Base-by-base conservation (phyloP, 768 basidiomycete genomes). In the Hemileccinum impolitum region DNA sequence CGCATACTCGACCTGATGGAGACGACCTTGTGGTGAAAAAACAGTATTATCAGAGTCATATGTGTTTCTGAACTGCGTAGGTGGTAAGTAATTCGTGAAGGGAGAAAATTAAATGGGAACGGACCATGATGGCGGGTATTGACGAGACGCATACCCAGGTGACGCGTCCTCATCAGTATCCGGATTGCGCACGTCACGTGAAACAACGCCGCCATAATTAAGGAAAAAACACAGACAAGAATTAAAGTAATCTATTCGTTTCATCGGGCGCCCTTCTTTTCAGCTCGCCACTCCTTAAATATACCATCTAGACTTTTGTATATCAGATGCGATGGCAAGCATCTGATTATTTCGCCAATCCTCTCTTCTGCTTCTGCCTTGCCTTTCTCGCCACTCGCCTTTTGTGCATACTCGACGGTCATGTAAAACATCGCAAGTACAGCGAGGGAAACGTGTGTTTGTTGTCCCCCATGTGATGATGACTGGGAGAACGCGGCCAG, bases 11-110 rank as follows among this genome's bases (percentile, higher is more conserved):
- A 96, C 94, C 67, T 96, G 92, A 70, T 97, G 95, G 44, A 98
- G 78, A 36, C 95, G 87, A 50, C 95, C 94, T 76, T 96, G 95
- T 1, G 94, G 95, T 4, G 87, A 92, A 75, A 94, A 93, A 58
- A 94, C 94, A 37, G 94, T 97, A 72, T 96, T 97, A 73, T 98
- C 95, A 39, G 93, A 95, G 72, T 98, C 95, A 75, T 98, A 98
- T 3, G 94, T 95, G 67, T 96, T 96, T 61, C 94, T 78, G 66
- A 92, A 93, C 90, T 93, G 65, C 19, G 14, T 18, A 6, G 9
- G n/a, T 38, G 25, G 35, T 58, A 4, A 61, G 53, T 12, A 45
- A 32, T 7, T 21, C n/a, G 21, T 23, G 23, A 48, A 36, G 15
- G 5, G 31, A 37, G 17, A 8, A n/a, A 12, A 39, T 45, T 25